Conservation (phyloP, 495 filamentous ascomycete genomes). For the Choiromyces venosus region DNA sequence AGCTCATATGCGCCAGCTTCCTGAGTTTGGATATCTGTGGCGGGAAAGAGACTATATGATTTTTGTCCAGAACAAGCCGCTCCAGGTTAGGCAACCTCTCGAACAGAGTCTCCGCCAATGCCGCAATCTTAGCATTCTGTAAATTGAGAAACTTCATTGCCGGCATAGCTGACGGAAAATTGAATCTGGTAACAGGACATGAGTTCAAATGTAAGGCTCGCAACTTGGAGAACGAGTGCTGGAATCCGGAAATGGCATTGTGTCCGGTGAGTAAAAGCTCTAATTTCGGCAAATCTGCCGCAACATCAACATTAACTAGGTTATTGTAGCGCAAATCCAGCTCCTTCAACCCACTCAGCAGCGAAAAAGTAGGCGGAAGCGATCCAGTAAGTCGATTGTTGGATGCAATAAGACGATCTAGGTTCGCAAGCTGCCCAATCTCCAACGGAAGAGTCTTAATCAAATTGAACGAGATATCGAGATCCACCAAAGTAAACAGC, state of each 20-base stretch:
- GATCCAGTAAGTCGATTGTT: constrained; percentile 80
- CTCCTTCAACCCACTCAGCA: constrained; percentile 73
- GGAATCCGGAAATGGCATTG: constrained; percentile 82
- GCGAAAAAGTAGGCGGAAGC: constrained; percentile 63
- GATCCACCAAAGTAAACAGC: constrained; percentile 75
- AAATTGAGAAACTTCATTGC: constrained; percentile 80
- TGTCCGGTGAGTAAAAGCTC: constrained; percentile 84
- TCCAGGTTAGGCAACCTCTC: constrained; percentile 79
- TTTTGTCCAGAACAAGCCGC: constrained; percentile 84
- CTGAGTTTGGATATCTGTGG: constrained; percentile 74
- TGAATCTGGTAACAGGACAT: constrained; percentile 89
- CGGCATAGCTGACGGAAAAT: constrained; percentile 67
- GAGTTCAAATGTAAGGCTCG: constrained; percentile 80
- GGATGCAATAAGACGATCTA: constrained; percentile 89
- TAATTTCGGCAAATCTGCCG: constrained; percentile 73
- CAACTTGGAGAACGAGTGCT: constrained; percentile 75
- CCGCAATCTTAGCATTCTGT: constrained; percentile 77
- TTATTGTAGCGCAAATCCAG: constrained; percentile 90
- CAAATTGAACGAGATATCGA: constrained; percentile 95
- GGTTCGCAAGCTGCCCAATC: constrained; percentile 66
- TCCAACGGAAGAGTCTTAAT: constrained; percentile 68
- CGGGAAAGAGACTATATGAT: constrained; percentile 87
- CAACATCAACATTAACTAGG: constrained; percentile 75
- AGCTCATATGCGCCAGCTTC: constrained; percentile 84
- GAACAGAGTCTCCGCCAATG: constrained; percentile 77